These are phyloP conservation scores for Fragosphaeria purpurea DNA, from an alignment of 2,329 filamentous ascomycete species.

Conservation along the genomic window DNA sequence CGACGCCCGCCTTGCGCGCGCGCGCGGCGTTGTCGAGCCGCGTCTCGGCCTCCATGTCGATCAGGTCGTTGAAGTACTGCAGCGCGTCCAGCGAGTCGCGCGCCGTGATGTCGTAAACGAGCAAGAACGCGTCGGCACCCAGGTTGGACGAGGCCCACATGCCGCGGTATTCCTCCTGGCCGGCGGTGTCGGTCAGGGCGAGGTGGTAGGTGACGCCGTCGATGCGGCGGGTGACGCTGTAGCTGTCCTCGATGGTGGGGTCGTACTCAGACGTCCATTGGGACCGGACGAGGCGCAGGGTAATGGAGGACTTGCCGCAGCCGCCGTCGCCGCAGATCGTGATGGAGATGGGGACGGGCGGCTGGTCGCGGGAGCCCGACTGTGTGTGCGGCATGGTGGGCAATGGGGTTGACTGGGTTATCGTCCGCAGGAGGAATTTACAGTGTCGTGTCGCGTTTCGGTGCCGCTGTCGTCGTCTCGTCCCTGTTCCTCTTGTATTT, in stretches of 20 bases:
- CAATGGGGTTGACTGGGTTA: not conserved
- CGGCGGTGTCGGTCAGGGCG: conserved; percentile 70
- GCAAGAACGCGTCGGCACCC: conserved; percentile 69
- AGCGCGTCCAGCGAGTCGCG: conserved; percentile 58
- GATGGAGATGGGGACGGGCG: conserved; percentile 54
- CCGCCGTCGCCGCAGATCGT: conserved; percentile 82
- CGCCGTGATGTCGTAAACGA: conserved; percentile 81
- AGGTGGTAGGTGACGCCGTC: conserved; percentile 75
- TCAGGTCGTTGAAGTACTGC: conserved; percentile 71
- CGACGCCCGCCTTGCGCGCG: conserved; percentile 33
- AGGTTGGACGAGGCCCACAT: conserved; percentile 78
- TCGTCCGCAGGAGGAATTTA: not conserved
- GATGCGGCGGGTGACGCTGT: conserved; percentile 69
- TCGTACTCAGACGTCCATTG: conserved; percentile 80
- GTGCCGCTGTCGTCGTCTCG: not conserved
- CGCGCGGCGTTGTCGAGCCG: conserved; percentile 52
- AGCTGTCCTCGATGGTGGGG: conserved; percentile 75
- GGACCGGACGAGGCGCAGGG: conserved; percentile 68
- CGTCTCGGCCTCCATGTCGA: conserved; percentile 71
- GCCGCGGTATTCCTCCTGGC: conserved; percentile 82
- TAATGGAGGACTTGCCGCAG: conserved; percentile 78
- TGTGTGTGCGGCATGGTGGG: conserved; percentile 9
- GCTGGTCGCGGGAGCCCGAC: conserved; percentile 19
- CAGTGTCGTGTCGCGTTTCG: not conserved
- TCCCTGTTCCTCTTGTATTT: not conserved